These are phyloP conservation scores for Beauveria asiatica DNA, from an alignment of 2,329 filamentous ascomycete genomes.

Conservation along the genomic window DNA sequence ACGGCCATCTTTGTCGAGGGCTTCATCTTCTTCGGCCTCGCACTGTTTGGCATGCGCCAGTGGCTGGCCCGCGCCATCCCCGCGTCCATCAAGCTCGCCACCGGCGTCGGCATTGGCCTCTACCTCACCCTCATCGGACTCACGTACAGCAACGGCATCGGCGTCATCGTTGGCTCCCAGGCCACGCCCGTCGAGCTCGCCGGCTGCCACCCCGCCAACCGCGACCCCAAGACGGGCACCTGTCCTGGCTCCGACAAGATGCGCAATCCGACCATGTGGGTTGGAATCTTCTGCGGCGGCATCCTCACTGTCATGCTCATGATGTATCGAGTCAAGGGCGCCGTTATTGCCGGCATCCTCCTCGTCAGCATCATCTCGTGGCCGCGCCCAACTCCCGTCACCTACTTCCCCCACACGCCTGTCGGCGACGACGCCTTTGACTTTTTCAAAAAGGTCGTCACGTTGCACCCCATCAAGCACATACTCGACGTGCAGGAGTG, in stretches of 20 bases:
- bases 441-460: constrained; percentile 83
- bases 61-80: constrained; percentile 83
- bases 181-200: constrained; percentile 66
- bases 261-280: constrained; percentile 76
- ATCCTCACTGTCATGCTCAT: constrained; percentile 72
- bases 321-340: constrained; percentile 81
- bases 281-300: constrained; percentile 80
- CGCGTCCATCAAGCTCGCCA: constrained; percentile 77
- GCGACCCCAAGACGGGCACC: constrained; percentile 35
- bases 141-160: constrained; percentile 76
- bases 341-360: constrained; percentile 74
- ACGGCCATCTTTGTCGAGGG: constrained; percentile 87
- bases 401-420: constrained; percentile 68
- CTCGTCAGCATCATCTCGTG: constrained; percentile 84
- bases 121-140: constrained; percentile 70
- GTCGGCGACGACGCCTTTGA: constrained; percentile 65
- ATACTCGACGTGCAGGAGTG: constrained; percentile 67
- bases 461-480: constrained; percentile 67
- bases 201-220: constrained; percentile 49
- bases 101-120: constrained; percentile 75
- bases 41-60: constrained; percentile 72
- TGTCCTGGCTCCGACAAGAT: constrained; percentile 63
- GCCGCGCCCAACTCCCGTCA: constrained; percentile 68
- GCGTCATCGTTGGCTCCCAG: constrained; percentile 60
- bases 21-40: constrained; percentile 73